Conservation (phyloP, 495 filamentous ascomycete species). For the Penicillium verhagenii region DNA sequence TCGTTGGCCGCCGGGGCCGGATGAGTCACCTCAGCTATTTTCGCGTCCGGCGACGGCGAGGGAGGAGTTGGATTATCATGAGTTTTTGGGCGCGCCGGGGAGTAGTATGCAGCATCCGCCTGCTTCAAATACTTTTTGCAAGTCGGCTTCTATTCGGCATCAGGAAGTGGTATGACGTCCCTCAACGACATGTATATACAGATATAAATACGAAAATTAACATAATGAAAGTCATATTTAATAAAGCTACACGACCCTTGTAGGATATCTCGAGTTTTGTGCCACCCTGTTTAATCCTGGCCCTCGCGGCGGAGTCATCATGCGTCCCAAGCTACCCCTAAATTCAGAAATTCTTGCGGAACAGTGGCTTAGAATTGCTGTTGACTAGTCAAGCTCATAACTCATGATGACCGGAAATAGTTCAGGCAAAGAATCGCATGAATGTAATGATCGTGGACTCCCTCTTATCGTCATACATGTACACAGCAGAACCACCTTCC, state of each 20-base stretch:
- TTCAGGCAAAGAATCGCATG: too few relatives aligned
- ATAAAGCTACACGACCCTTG: neutral
- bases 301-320: too few relatives aligned
- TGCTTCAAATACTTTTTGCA: neutral
- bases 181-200: neutral
- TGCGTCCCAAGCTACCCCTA: neutral
- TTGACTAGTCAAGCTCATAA: too few relatives aligned
- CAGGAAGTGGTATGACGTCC: neutral
- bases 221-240: neutral
- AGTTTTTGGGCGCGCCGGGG: neutral
- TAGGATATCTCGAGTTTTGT: too few relatives aligned
- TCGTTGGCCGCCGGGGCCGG: constrained; percentile 6
- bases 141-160: neutral
- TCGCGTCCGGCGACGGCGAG: neutral
- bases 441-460: too few relatives aligned
- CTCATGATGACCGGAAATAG: too few relatives aligned
- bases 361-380: too few relatives aligned
- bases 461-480: too few relatives aligned
- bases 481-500: too few relatives aligned
- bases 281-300: neutral
- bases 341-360: too few relatives aligned
- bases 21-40: neutral
- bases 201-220: neutral
- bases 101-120: constrained; percentile 3
- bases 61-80: constrained; percentile 4